Conservation (phyloP, 495 filamentous ascomycete species). For the Pseudevernia furfuracea region DNA sequence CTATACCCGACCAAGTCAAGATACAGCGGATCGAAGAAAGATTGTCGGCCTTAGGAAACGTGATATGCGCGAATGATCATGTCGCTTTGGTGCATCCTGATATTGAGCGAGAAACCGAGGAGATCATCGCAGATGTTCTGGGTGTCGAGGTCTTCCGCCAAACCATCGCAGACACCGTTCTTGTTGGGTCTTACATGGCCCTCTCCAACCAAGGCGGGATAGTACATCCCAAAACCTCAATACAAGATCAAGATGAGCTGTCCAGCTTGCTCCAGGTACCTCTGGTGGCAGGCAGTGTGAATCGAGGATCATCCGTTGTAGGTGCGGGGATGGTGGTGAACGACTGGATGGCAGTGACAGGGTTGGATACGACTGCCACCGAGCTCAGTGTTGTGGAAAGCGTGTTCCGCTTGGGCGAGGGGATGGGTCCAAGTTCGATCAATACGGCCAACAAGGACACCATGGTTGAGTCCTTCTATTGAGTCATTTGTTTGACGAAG, state of each 20-base stretch:
- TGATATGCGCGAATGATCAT: conserved; percentile 94
- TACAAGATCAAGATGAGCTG: conserved; percentile 97
- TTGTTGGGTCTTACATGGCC: conserved; percentile 91
- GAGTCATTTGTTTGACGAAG: conserved; percentile 24
- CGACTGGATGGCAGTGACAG: conserved; percentile 97
- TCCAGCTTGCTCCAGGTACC: conserved; percentile 90
- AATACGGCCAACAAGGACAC: conserved; percentile 85
- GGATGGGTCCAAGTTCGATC: conserved; percentile 62
- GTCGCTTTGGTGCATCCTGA: conserved; percentile 96
- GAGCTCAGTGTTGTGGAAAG: conserved; percentile 93
- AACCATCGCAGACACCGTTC: conserved; percentile 92
- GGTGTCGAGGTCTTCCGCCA: conserved; percentile 98
- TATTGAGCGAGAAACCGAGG: conserved; percentile 89
- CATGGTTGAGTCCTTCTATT: conserved; percentile 98
- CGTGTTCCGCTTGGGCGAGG: conserved; percentile 90
- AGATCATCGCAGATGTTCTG: conserved; percentile 92
- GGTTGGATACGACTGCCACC: conserved; percentile 91
- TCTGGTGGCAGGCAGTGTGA: conserved; percentile 86
- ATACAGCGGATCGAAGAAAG: conserved; percentile 96
- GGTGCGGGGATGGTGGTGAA: conserved; percentile 98
- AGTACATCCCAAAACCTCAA: conserved; percentile 91
- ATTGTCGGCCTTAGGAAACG: conserved; percentile 90
- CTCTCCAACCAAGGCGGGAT: conserved; percentile 94
- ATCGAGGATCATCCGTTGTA: conserved; percentile 86
- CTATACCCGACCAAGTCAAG: conserved; percentile 78